These are phyloP conservation scores for Geotrichum aggregatum DNA, from an alignment of 1,139 yeast species.

Conservation along the genomic window DNA sequence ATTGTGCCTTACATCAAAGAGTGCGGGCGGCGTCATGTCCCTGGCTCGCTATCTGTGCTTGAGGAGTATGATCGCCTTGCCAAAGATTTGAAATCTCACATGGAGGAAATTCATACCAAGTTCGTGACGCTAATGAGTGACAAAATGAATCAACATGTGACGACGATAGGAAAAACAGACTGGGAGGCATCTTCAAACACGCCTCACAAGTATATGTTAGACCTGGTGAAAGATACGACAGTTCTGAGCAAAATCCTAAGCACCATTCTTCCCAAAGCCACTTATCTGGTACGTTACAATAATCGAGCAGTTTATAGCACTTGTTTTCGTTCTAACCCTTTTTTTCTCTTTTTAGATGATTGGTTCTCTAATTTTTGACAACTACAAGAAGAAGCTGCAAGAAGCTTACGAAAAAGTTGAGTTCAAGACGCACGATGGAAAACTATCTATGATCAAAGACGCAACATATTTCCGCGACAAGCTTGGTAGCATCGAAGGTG, in stretches of 20 bases:
- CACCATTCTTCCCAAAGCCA: slow-evolving; percentile 53
- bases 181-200: slow-evolving; percentile 41
- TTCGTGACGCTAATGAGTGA: slow-evolving; percentile 68
- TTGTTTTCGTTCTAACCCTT: slow-evolving; percentile 12
- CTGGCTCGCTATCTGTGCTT: slow-evolving; percentile 23
- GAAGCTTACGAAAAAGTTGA: slow-evolving; percentile 48
- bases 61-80: slow-evolving; percentile 44
- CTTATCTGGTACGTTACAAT: slow-evolving; percentile 37
- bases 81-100: slow-evolving; percentile 52
- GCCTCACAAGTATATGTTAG: slow-evolving; percentile 61
- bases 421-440: slow-evolving; percentile 39
- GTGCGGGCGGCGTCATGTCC: slow-evolving; percentile 31
- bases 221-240: slow-evolving; percentile 60
- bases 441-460: slow-evolving; percentile 50
- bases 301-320: not conserved
- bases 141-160: slow-evolving; percentile 42
- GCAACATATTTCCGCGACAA: slow-evolving; percentile 63
- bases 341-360: slow-evolving; percentile 25
- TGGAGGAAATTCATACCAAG: slow-evolving; percentile 61
- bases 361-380: slow-evolving; percentile 45
- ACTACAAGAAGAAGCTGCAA: slow-evolving; percentile 54
- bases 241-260: slow-evolving; percentile 60
- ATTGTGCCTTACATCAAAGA: slow-evolving; percentile 38
- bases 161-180: slow-evolving; percentile 45
- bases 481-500: slow-evolving; percentile 56